Base-by-base conservation (phyloP, 2,329 filamentous ascomycete genomes). In the Fonsecaea erecta region DNA sequence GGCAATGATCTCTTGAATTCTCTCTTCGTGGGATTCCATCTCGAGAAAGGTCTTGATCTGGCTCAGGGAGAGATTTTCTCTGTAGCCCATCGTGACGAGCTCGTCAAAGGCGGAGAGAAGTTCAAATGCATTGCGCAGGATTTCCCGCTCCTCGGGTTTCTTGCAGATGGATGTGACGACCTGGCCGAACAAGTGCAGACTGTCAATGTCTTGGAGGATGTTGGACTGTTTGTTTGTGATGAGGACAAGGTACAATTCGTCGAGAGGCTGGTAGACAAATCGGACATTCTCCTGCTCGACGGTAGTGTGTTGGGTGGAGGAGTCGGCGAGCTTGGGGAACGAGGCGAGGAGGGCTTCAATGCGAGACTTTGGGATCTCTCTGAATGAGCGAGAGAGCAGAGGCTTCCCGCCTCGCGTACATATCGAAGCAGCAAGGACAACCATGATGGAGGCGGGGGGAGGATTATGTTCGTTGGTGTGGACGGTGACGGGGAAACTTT, bases 141-240 rank as follows among this genome's bases (percentile, higher is more conserved):
- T 99, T 78, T 99, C 96, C 68, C 93, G 86, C 83, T 99, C 96
- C 75, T 99, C 96, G 67, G 98, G 80, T 73, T 87, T 96, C 82
- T 94, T 96, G 87, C 95, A 99, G 75, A 96, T 94, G 80, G 91
- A 97, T 65, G 91, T 92, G 62, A 97, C 95, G 16, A 99, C 94
- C 82, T 99, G 95, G 65, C 94, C 94, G 77, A 99, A 99, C 21
- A 99, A 86, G 79, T 99, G 96, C 66, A 99, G 86, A 65, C 95
- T 97, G 81, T 98, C 95, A 79, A 99, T 99, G 80, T 99, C 95
- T 82, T 99, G 95, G 58, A 99, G 86, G 73, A 99, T 99, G 81
- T 99, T 99, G 79, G 94, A 98, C 84, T 98, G 95, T 74, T 93
- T 91, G 84, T 99, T 99, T 79, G 96, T 99, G 81, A 99, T 98